Percentiles rank a stretch among this genome's conserved stretches.
These are phyloP conservation scores for Scolecobasidium constrictum DNA, from an alignment of 2,329 filamentous ascomycete genomes.

Conservation along the genomic window DNA sequence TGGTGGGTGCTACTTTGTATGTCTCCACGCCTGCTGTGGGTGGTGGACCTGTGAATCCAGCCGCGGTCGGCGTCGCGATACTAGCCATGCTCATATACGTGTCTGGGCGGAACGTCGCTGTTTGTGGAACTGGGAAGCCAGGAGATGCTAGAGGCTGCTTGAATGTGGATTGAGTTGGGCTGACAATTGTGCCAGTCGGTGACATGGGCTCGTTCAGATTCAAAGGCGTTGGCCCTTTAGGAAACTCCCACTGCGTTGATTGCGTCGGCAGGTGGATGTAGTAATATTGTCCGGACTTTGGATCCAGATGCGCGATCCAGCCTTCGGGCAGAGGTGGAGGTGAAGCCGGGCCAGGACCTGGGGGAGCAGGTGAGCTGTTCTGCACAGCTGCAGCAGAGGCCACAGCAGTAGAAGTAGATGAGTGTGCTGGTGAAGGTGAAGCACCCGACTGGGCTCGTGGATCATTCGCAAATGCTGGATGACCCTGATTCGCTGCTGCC, in stretches of 20 bases:
- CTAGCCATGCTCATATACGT: slow-evolving; percentile 74
- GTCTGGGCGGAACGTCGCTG: slow-evolving; percentile 65
- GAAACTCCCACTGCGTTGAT: slow-evolving; percentile 97
- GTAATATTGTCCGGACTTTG: slow-evolving; percentile 95
- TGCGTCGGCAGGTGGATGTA: slow-evolving; percentile 95
- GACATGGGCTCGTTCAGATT: slow-evolving; percentile 79
- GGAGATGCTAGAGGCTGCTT: slow-evolving; percentile 62
- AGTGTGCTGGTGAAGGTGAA: slow-evolving; percentile 20
- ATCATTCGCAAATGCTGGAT: slow-evolving; percentile 89
- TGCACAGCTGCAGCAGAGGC: slow-evolving; percentile 5
- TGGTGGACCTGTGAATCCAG: slow-evolving; percentile 83
- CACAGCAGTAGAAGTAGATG: slow-evolving; percentile 17
- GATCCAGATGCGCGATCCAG: slow-evolving; percentile 95
- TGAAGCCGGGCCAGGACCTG: slow-evolving; percentile 57
- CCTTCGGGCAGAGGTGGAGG: slow-evolving; percentile 92
- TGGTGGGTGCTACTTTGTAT: slow-evolving; percentile 88
- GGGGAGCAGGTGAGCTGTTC: slow-evolving; percentile 21
- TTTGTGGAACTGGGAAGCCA: slow-evolving; percentile 64
- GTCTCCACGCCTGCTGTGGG: slow-evolving; percentile 82
- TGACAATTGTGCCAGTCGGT: slow-evolving; percentile 50
- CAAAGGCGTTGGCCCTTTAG: slow-evolving; percentile 85
- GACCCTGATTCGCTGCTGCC: slow-evolving; percentile 40
- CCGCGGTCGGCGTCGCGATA: slow-evolving; percentile 60
- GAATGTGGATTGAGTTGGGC: slow-evolving; percentile 34
- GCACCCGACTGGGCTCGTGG: slow-evolving; percentile 35